Base-by-base conservation (phyloP, 106 monocot genomes). In the Gastrodia elata region DNA sequence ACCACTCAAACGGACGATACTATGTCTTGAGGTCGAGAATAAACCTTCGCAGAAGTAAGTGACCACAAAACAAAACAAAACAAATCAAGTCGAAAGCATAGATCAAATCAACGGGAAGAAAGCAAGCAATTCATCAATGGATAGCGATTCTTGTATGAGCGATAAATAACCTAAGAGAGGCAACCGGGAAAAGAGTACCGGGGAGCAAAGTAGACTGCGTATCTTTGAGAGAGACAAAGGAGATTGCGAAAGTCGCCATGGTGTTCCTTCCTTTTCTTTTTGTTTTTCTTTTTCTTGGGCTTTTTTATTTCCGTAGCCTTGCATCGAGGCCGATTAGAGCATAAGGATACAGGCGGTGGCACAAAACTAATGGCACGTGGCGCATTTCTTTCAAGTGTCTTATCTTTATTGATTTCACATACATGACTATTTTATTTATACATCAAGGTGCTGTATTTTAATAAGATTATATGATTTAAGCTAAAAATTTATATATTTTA, bases 241-340 rank as follows among this genome's bases (percentile, higher is more conserved):
- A 67, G 20, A 37, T 38, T 37, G 67, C 38, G 37, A 67, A 37
- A 10, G 36, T 67, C 67, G 67, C 67, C 67, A 67, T 67, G 67
- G 34, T n/a, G 36, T 18, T 67, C 38, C 4, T 67, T 67, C 8
- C 37, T 37, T 37, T 3, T n/a, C n/a, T n/a, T n/a, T n/a, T n/a
- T n/a, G n/a, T n/a, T n/a, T n/a, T n/a, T n/a, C n/a, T n/a, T n/a
- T n/a, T n/a, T n/a, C n/a, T n/a, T n/a, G n/a, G n/a, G n/a, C n/a
- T n/a, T n/a, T n/a, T n/a, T n/a, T n/a, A n/a, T n/a, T n/a, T n/a
- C n/a, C n/a, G n/a, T n/a, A n/a, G n/a, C n/a, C n/a, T n/a, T n/a
- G n/a, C n/a, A n/a, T n/a, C n/a, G n/a, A n/a, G n/a, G n/a, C n/a
- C n/a, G n/a, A n/a, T n/a, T n/a, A n/a, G n/a, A n/a, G n/a, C n/a